A percentile compares a stretch with the other conserved stretches of the same genome.
Evolutionary conservation across 768 basidiomycete species (phyloP).

Genomic region (Lenzites betulinus): DNA sequence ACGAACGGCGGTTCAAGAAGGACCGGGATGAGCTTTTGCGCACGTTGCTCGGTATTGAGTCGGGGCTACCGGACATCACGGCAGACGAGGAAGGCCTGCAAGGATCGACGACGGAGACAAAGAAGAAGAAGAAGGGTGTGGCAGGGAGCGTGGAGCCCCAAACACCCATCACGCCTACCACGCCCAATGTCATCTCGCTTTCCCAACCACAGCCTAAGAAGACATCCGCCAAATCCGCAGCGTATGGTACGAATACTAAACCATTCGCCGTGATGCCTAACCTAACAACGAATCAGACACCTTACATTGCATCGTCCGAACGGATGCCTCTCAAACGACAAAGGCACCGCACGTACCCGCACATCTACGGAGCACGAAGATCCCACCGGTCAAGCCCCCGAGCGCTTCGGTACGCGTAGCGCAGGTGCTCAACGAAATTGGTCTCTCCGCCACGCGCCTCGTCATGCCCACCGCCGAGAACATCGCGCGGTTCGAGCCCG

Average conservation of each 20-base stretch:
- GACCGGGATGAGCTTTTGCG: slow-evolving; percentile 88
- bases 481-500: slow-evolving; percentile 65
- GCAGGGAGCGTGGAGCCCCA: slow-evolving; percentile 36
- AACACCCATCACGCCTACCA: slow-evolving; percentile 30
- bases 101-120: slow-evolving; percentile 49
- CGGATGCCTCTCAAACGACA: slow-evolving; percentile 56
- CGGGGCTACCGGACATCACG: slow-evolving; percentile 74
- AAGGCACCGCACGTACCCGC: slow-evolving; percentile 81
- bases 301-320: slow-evolving; percentile 71
- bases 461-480: slow-evolving; percentile 95
- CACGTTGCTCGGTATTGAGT: slow-evolving; percentile 83
- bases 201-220: slow-evolving; percentile 41
- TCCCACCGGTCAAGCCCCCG: slow-evolving; percentile 76
- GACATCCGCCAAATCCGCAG: slow-evolving; percentile 49
- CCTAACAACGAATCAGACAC: slow-evolving; percentile 48
- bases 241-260: slow-evolving; percentile 48
- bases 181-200: slow-evolving; percentile 37
- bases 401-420: slow-evolving; percentile 70
- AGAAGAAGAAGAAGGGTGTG: slow-evolving; percentile 60
- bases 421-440: slow-evolving; percentile 75
- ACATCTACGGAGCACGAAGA: slow-evolving; percentile 83
- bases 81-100: slow-evolving; percentile 63
- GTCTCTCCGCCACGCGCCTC: slow-evolving; percentile 68
- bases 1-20: slow-evolving; percentile 81
- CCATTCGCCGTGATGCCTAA: too few relatives aligned